phyloP scores from a whole-genome alignment of 129 eudicot species.

The Kitagawia praeruptora region DNA sequence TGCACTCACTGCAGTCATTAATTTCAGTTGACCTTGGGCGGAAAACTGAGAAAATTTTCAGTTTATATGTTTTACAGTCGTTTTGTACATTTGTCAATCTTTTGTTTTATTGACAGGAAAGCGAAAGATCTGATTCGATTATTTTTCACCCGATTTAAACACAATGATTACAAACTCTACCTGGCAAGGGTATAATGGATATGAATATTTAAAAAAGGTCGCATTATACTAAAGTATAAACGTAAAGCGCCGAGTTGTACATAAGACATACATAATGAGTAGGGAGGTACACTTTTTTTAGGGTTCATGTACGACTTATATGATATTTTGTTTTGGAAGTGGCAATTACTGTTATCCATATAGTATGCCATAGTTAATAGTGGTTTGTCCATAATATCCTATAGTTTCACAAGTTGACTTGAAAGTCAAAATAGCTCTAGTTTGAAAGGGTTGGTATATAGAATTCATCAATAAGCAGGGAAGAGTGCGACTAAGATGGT shows the following conservation, averaged over 20 bases:
- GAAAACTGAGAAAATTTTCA: neutral
- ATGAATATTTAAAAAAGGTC: neutral
- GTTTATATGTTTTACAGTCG: neutral
- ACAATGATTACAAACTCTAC: neutral
- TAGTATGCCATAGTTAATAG: neutral
- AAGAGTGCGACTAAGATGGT: neutral
- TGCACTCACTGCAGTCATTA: neutral
- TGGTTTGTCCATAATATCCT: neutral
- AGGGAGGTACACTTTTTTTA: neutral
- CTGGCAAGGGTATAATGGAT: neutral
- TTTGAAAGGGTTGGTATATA: neutral
- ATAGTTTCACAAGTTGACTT: neutral
- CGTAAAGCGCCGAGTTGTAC: neutral
- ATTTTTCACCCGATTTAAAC: neutral
- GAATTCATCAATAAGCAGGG: neutral
- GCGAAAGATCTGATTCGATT: neutral
- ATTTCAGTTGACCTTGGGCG: neutral
- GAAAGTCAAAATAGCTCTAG: neutral
- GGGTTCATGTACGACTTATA: neutral
- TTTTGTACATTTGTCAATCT: neutral
- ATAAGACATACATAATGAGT: neutral
- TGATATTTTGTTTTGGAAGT: neutral
- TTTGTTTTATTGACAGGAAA: too few species aligned
- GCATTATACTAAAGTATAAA: neutral
- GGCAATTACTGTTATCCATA: neutral